phyloP scores from a whole-genome alignment of 257 asterid genomes.

The Orobanche coerulescens region DNA sequence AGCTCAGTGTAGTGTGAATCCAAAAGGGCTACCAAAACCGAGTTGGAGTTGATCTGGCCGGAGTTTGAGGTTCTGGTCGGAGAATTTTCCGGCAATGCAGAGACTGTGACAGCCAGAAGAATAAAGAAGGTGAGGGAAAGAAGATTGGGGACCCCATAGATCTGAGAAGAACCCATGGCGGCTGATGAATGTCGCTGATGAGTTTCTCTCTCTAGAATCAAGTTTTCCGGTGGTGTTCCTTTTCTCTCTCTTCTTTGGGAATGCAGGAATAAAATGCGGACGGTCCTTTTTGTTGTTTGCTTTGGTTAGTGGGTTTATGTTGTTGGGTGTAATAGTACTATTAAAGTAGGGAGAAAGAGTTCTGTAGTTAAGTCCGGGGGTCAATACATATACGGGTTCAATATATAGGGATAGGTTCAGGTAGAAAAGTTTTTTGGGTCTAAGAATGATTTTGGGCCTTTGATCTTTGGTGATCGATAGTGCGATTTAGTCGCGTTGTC shows the following conservation, averaged over 20 bases:
- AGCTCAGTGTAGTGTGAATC: conserved; percentile 91
- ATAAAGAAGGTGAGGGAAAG: conserved; percentile 18
- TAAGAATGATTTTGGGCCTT: too few species aligned
- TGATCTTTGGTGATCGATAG: too few species aligned
- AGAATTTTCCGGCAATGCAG: conserved; percentile 55
- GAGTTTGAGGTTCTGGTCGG: conserved; percentile 11
- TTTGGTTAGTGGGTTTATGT: conserved; percentile 24
- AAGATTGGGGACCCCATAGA: conserved; percentile 46
- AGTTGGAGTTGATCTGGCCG: conserved; percentile 63
- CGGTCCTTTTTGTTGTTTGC: conserved; percentile 3
- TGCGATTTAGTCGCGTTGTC: too few species aligned
- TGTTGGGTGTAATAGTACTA: conserved; percentile 42
- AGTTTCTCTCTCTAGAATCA: conserved; percentile 20
- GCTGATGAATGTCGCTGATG: conserved; percentile 8
- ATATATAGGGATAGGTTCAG: too few species aligned
- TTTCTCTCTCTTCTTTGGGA: conserved; percentile 7
- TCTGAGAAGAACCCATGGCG: conserved; percentile 67
- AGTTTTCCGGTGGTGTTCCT: background rate
- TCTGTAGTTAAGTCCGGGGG: background rate
- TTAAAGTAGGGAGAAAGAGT: conserved; percentile 24
- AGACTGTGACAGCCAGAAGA: conserved; percentile 24
- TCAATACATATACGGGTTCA: too few species aligned
- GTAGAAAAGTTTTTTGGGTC: too few species aligned
- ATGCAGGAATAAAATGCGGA: conserved; percentile 16
- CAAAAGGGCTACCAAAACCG: conserved; percentile 78